Evolutionary conservation across 495 filamentous ascomycete genomes (phyloP).

Genomic region (Schizothecium vesticola): DNA sequence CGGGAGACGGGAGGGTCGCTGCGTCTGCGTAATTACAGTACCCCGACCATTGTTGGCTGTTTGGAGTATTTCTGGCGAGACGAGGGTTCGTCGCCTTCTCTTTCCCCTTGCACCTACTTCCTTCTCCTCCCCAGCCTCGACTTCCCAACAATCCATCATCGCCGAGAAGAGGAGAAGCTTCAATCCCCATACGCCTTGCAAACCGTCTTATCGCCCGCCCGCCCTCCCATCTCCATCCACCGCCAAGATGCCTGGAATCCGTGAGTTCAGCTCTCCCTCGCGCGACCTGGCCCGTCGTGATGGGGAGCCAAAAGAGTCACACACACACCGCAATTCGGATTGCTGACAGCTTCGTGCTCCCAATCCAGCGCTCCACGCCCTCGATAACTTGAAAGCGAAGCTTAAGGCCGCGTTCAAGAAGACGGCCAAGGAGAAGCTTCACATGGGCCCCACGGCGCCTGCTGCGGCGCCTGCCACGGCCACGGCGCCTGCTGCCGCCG

Average conservation of each 20-base stretch:
- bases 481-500: neutral
- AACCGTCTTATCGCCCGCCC: neutral
- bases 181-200: neutral
- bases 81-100: neutral
- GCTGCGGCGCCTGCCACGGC: conserved; percentile 14
- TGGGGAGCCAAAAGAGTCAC: too few relatives aligned
- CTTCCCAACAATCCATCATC: neutral
- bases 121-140: neutral
- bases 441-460: neutral
- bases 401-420: conserved; percentile 35
- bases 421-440: conserved; percentile 4
- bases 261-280: conserved; percentile 15
- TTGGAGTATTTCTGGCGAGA: neutral
- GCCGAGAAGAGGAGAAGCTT: neutral
- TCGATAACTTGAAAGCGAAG: conserved; percentile 33
- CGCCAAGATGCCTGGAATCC: conserved; percentile 29
- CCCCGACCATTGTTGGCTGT: neutral
- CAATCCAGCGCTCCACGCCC: conserved; percentile 23
- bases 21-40: conserved; percentile 3
- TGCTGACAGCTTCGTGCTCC: neutral
- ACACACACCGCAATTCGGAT: neutral
- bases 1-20: neutral
- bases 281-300: neutral
- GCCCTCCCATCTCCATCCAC: neutral
- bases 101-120: neutral